Percentiles rank a stretch among this genome's conserved stretches.
Conservation (phyloP, 208 protist genomes). For the Tritrichomonas foetus region DNA sequence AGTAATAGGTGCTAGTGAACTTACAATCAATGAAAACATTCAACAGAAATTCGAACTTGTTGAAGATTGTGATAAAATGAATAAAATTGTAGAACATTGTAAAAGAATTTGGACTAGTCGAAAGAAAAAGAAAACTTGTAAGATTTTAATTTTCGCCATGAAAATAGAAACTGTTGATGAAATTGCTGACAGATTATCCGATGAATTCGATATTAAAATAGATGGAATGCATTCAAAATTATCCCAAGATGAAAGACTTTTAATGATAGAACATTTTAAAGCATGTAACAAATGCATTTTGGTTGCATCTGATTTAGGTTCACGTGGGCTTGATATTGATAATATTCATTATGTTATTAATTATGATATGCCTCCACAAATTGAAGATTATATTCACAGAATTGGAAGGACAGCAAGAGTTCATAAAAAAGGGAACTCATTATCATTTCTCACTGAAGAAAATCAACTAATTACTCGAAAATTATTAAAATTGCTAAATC, state of each 20-base stretch:
- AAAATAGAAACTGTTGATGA: conserved; percentile 68
- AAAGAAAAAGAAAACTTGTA: conserved; percentile 76
- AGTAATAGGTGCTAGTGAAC: neutral
- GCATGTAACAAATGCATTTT: conserved; percentile 69
- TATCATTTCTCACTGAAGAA: conserved; percentile 77
- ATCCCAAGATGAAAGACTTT: conserved; percentile 68
- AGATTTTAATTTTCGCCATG: conserved; percentile 71
- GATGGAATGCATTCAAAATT: conserved; percentile 67
- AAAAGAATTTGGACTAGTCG: conserved; percentile 78
- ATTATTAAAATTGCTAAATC: too few relatives aligned
- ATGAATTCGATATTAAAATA: neutral
- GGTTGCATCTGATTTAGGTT: conserved; percentile 69
- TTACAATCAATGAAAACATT: neutral
- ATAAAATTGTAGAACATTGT: conserved; percentile 73
- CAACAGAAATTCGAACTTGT: conserved; percentile 70
- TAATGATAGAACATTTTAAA: conserved; percentile 61
- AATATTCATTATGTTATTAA: conserved; percentile 96
- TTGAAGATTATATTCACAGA: conserved; percentile 79
- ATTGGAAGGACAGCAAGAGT: conserved; percentile 78
- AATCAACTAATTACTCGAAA: too few relatives aligned
- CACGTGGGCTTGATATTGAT: conserved; percentile 87
- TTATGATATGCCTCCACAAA: conserved; percentile 94
- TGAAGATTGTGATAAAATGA: conserved; percentile 70
- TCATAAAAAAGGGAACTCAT: conserved; percentile 77
- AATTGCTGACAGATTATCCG: neutral